These are phyloP conservation scores for Breviolum minutum DNA, from an alignment of 73 alveolate species.

Conservation along the genomic window DNA sequence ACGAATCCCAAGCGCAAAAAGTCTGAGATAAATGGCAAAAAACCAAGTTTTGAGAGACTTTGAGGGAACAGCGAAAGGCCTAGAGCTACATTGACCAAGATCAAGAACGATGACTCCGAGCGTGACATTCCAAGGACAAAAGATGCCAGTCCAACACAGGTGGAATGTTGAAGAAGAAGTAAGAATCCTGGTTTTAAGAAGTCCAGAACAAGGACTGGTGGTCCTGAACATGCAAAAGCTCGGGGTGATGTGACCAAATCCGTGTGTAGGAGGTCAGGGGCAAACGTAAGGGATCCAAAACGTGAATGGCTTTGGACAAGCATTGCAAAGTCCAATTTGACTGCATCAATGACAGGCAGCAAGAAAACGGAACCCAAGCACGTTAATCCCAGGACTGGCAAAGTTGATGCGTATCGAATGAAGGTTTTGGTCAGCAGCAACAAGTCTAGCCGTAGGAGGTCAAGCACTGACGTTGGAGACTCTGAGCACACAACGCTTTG, in stretches of 20 bases:
- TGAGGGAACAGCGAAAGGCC: not conserved
- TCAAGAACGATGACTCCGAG: not conserved
- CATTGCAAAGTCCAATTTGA: not conserved
- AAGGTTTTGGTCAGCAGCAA: not conserved
- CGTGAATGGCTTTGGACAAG: not conserved
- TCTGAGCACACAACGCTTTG: slow-evolving; percentile 13
- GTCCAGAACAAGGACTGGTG: not conserved
- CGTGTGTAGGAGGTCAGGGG: not conserved
- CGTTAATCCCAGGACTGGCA: slow-evolving; percentile 2
- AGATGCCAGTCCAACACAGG: not conserved
- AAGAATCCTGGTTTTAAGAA: not conserved
- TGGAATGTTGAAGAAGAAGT: not conserved
- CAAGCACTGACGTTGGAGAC: not conserved
- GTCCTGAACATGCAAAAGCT: not conserved
- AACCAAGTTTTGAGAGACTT: slow-evolving; percentile 17
- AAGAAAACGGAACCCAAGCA: slow-evolving; percentile 30
- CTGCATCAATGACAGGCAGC: slow-evolving; percentile 12
- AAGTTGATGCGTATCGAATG: not conserved
- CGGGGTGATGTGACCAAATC: not conserved
- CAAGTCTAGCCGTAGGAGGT: not conserved
- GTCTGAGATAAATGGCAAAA: not conserved
- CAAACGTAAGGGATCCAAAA: not conserved
- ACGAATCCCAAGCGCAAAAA: not conserved
- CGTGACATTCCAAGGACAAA: not conserved
- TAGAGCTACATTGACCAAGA: not conserved